Evolutionary conservation across 2,329 filamentous ascomycete species (phyloP).

Genomic region (Ophiostoma pallidulum): DNA sequence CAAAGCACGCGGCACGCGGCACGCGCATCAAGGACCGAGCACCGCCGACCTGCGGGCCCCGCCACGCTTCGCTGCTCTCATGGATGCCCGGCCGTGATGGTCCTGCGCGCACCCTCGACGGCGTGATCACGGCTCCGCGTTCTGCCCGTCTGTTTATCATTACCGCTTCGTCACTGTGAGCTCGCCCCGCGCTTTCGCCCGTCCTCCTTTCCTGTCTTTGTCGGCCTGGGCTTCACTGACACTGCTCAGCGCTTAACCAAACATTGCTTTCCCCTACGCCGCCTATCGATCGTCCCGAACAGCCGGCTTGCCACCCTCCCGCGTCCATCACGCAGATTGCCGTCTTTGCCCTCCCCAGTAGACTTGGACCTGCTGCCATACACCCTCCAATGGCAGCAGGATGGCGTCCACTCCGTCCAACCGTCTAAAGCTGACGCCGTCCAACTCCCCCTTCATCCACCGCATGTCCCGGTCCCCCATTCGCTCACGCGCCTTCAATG

Average conservation of each 20-base stretch:
- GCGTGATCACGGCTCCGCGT: conserved; percentile 5
- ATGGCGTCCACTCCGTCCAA: conserved; percentile 52
- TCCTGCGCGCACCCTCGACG: conserved; percentile 5
- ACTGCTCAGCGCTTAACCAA: neutral
- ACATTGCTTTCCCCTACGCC: too few relatives aligned
- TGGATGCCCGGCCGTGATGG: conserved; percentile 9
- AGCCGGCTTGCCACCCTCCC: too few relatives aligned
- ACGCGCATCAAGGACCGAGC: too few relatives aligned
- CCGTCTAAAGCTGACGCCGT: conserved; percentile 62
- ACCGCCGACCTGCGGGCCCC: too few relatives aligned
- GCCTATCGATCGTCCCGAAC: too few relatives aligned
- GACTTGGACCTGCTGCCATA: neutral
- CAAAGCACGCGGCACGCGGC: too few relatives aligned
- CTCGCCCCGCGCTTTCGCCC: conserved; percentile 4
- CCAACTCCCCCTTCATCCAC: conserved; percentile 61
- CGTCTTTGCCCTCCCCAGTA: neutral
- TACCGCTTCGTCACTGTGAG: neutral
- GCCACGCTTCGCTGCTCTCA: too few relatives aligned
- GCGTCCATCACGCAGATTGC: too few relatives aligned
- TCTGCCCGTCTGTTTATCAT: neutral
- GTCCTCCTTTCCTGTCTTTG: neutral
- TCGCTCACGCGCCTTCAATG: conserved; percentile 37
- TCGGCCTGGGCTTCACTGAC: neutral
- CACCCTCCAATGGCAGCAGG: conserved; percentile 41
- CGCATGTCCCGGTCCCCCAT: conserved; percentile 55